Conservation (phyloP, 768 basidiomycete genomes). For the Boletales sp. region DNA sequence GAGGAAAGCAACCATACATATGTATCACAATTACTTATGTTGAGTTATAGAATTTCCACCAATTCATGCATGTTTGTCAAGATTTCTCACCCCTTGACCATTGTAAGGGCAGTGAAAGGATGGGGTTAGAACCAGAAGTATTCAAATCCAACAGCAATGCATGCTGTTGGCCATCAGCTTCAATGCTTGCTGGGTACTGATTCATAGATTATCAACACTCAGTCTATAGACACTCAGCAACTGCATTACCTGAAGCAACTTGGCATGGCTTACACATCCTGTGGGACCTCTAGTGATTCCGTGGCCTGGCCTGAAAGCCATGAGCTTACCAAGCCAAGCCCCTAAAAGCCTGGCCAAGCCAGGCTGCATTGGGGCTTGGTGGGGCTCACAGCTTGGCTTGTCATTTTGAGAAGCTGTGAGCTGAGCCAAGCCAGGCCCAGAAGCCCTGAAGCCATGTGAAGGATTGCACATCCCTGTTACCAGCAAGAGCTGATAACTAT, state of each 20-base stretch:
- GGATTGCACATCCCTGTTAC: background rate
- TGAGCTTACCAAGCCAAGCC: background rate
- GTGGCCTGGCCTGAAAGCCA: background rate
- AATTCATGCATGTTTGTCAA: slow-evolving; percentile 89
- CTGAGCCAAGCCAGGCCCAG: background rate
- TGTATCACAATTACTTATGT: slow-evolving; percentile 52
- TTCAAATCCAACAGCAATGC: slow-evolving; percentile 99
- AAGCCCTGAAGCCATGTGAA: background rate
- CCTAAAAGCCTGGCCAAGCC: background rate
- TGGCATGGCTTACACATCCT: slow-evolving; percentile 78
- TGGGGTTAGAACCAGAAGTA: slow-evolving; percentile 95
- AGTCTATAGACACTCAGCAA: background rate
- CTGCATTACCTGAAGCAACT: slow-evolving; percentile 73
- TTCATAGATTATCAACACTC: slow-evolving; percentile 1
- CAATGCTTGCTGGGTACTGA: slow-evolving; percentile 92
- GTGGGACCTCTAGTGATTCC: slow-evolving; percentile 44
- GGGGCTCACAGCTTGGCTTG: background rate
- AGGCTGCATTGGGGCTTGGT: background rate
- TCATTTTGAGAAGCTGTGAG: background rate
- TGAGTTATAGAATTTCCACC: slow-evolving; percentile 84
- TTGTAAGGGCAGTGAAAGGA: slow-evolving; percentile 95
- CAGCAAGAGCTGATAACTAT: background rate
- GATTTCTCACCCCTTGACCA: slow-evolving; percentile 97
- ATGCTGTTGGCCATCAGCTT: slow-evolving; percentile 99
- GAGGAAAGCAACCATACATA: background rate